A percentile compares a stretch with the other conserved stretches of the same genome.
These are phyloP conservation scores for Acanthamoeba healyi DNA, from an alignment of 208 protist species.

Conservation along the genomic window DNA sequence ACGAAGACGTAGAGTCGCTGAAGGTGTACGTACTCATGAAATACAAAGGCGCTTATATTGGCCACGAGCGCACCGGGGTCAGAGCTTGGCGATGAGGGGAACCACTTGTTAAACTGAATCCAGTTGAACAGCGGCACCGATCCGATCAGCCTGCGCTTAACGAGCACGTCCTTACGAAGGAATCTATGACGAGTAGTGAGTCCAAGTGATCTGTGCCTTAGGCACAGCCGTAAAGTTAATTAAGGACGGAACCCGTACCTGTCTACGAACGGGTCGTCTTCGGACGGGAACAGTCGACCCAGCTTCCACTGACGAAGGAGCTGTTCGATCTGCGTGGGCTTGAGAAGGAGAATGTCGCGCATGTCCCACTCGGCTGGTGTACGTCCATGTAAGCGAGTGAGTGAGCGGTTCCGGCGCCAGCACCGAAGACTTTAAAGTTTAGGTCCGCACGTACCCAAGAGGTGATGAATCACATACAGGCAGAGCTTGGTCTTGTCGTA, in stretches of 20 bases:
- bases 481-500: conserved; percentile 51
- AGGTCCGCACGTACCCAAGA: conserved; percentile 42
- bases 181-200: not conserved
- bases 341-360: conserved; percentile 33
- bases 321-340: conserved; percentile 14
- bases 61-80: not conserved
- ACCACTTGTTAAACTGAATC: conserved; percentile 43
- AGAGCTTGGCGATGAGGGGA: not conserved
- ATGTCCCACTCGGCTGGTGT: conserved; percentile 47
- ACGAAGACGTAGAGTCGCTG: not conserved
- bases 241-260: not conserved
- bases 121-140: conserved; percentile 64
- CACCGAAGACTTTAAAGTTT: no score
- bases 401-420: not conserved
- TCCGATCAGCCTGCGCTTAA: not conserved
- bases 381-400: not conserved
- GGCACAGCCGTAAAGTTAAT: not conserved
- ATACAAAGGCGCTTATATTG: not conserved
- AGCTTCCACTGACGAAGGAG: conserved; percentile 37
- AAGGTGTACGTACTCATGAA: not conserved
- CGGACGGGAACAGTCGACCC: not conserved
- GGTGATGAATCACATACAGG: conserved; percentile 33
- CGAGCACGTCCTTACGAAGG: not conserved
- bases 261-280: not conserved
- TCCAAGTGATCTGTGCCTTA: not conserved